Evolutionary conservation across 768 basidiomycete species (phyloP).

Genomic region (Amanita jacksonii): DNA sequence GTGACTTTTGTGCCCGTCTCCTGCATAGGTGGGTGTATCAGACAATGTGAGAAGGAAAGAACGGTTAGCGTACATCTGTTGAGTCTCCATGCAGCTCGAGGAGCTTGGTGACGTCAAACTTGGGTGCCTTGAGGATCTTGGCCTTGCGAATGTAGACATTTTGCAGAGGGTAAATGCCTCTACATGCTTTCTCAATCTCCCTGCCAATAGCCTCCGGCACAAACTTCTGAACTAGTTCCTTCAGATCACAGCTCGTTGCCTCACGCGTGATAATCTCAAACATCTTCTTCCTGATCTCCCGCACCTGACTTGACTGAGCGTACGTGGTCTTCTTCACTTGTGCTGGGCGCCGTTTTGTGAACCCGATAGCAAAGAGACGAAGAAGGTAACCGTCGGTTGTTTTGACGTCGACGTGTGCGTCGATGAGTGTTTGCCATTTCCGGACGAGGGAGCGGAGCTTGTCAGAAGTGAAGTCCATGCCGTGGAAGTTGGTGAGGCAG

Average conservation of each 20-base stretch:
- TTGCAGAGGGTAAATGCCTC: conserved; percentile 97
- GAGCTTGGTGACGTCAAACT: conserved; percentile 91
- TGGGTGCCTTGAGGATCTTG: conserved; percentile 97
- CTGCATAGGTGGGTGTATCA: too few relatives aligned
- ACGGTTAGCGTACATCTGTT: conserved; percentile 81
- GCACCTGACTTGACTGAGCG: conserved; percentile 88
- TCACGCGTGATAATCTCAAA: conserved; percentile 98
- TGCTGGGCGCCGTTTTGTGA: conserved; percentile 93
- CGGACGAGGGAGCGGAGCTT: conserved; percentile 99
- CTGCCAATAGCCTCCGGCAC: conserved; percentile 97
- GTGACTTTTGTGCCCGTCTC: conserved; percentile 92
- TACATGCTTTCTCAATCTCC: conserved; percentile 97
- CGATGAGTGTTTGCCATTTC: conserved; percentile 99
- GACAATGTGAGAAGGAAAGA: too few relatives aligned
- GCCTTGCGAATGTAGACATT: conserved; percentile 99
- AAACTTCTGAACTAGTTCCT: conserved; percentile 98
- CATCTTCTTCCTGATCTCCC: conserved; percentile 99
- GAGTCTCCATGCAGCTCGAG: conserved; percentile 96
- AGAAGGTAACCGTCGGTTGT: conserved; percentile 99
- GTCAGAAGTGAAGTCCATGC: conserved; percentile 99
- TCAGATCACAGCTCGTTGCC: conserved; percentile 90
- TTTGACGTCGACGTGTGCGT: conserved; percentile 98
- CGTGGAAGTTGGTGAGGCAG: conserved; percentile 99
- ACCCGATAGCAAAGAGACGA: conserved; percentile 97
- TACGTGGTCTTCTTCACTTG: conserved; percentile 99